phyloP scores from a whole-genome alignment of 2,329 filamentous ascomycete genomes.

The Xylariaceae sp. region DNA sequence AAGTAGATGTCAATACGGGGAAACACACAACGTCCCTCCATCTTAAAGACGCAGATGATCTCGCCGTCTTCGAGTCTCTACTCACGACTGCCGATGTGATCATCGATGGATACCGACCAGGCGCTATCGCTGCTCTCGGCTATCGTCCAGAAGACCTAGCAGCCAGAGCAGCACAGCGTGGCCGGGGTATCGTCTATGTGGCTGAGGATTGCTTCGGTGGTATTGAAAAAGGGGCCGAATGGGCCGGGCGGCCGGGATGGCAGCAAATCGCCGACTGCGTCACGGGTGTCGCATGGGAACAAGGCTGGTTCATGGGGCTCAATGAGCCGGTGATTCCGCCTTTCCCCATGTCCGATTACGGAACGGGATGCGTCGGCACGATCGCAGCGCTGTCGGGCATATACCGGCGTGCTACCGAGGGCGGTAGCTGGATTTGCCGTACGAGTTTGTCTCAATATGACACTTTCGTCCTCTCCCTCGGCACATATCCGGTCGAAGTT shows the following conservation, averaged over 20 bases:
- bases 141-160: constrained; percentile 61
- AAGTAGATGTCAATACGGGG: constrained; percentile 72
- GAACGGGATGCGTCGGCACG: constrained; percentile 39
- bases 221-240: constrained; percentile 53
- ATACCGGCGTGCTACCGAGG: constrained; percentile 37
- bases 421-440: constrained; percentile 40
- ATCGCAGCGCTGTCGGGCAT: constrained; percentile 39
- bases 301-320: constrained; percentile 43
- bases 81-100: constrained; percentile 66
- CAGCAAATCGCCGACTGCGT: constrained; percentile 48
- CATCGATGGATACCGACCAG: constrained; percentile 70
- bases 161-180: constrained; percentile 54
- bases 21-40: constrained; percentile 69
- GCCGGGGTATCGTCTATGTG: constrained; percentile 68
- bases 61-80: constrained; percentile 59
- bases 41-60: constrained; percentile 58
- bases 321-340: constrained; percentile 68
- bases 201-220: constrained; percentile 74
- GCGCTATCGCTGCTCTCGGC: constrained; percentile 64
- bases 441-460: constrained; percentile 42
- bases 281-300: constrained; percentile 41
- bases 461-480: constrained; percentile 42
- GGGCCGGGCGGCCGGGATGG: constrained; percentile 68
- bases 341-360: constrained; percentile 60
- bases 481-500: constrained; percentile 50